Percentiles rank a stretch among this genome's conserved stretches.
phyloP scores from a whole-genome alignment of 345 rosid species.

The Corymbia maculata region DNA sequence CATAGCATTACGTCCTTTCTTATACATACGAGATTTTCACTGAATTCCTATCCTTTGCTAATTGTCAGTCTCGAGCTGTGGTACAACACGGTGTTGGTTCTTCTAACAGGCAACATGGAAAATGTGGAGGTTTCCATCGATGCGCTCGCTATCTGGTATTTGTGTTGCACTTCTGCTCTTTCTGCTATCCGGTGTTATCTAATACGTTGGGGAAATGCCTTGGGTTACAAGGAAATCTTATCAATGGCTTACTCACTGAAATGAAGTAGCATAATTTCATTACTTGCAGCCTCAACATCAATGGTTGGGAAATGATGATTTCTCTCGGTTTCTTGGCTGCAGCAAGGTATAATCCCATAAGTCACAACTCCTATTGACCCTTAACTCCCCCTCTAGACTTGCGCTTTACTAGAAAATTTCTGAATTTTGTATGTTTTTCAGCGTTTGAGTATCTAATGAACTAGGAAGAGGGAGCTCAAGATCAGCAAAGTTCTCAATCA shows the following conservation, averaged over 20 bases:
- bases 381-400: not conserved
- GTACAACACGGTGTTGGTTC: constrained; percentile 69
- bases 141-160: constrained; percentile 73
- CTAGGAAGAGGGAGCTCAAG: constrained; percentile 47
- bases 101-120: constrained; percentile 53
- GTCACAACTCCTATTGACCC: not conserved
- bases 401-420: not conserved
- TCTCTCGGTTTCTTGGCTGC: constrained; percentile 75
- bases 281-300: constrained; percentile 50
- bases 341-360: constrained; percentile 32
- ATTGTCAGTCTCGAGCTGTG: constrained; percentile 60
- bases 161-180: not conserved
- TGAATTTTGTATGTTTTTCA: not conserved
- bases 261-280: not conserved
- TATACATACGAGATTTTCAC: not conserved
- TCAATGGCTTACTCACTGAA: rapidly evolving
- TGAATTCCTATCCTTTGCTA: not conserved
- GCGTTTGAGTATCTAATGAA: constrained; percentile 77
- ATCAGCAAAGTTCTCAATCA: constrained; percentile 45
- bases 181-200: not conserved
- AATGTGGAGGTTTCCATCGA: constrained; percentile 59
- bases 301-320: constrained; percentile 76
- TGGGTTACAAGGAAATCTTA: not conserved
- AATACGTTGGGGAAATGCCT: not conserved
- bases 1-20: not conserved